A percentile compares a stretch with the other conserved stretches of the same genome.
These are phyloP conservation scores for Claviceps africana DNA, from an alignment of 2,329 filamentous ascomycete genomes.

Conservation along the genomic window DNA sequence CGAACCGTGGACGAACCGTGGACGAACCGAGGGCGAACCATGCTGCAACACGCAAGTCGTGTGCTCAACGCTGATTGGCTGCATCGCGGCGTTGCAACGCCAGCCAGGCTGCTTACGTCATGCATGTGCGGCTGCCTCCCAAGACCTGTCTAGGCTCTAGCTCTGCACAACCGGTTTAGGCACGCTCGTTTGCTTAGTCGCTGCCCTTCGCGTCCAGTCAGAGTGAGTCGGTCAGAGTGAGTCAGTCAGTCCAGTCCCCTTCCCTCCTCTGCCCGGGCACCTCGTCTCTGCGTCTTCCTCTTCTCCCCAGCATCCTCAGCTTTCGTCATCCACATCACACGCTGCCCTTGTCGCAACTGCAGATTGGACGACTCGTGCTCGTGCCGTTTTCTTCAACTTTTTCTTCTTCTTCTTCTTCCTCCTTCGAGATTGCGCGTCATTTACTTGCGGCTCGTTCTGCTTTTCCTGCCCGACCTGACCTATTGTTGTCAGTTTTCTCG, in stretches of 20 bases:
- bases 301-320: slow-evolving; percentile 1
- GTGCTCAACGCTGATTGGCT: too few species aligned
- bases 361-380: background rate
- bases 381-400: too few species aligned
- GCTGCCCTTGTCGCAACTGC: background rate
- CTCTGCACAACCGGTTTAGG: too few species aligned
- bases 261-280: background rate
- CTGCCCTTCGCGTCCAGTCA: too few species aligned
- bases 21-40: too few species aligned
- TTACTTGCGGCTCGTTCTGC: background rate
- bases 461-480: background rate
- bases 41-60: too few species aligned
- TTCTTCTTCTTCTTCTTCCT: background rate
- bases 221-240: background rate
- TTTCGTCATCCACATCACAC: background rate
- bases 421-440: background rate
- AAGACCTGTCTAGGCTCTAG: too few species aligned
- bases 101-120: too few species aligned
- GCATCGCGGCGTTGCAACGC: too few species aligned
- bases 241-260: background rate
- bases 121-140: too few species aligned
- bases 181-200: too few species aligned
- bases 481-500: background rate
- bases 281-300: background rate
- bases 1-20: too few species aligned